These are phyloP conservation scores for Rhizodiscina lignyota DNA, from an alignment of 495 filamentous ascomycete genomes.

Conservation along the genomic window DNA sequence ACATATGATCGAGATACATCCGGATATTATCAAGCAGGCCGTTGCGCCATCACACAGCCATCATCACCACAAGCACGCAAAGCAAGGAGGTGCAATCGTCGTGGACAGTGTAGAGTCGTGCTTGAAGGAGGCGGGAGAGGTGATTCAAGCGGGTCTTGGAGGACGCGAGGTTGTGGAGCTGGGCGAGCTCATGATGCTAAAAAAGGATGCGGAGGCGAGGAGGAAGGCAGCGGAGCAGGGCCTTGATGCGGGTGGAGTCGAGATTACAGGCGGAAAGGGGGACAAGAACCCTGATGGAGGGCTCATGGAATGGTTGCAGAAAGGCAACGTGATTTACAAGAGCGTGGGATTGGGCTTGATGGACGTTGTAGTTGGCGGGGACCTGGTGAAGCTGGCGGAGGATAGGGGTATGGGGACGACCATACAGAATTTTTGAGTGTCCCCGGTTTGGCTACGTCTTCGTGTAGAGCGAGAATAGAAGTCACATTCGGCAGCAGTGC, in stretches of 20 bases:
- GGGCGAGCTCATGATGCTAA: slow-evolving; percentile 68
- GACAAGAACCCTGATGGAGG: slow-evolving; percentile 18
- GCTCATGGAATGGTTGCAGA: slow-evolving; percentile 52
- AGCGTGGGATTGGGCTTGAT: slow-evolving; percentile 66
- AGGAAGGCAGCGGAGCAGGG: slow-evolving; percentile 22
- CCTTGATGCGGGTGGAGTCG: slow-evolving; percentile 7
- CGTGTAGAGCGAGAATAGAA: too few species aligned
- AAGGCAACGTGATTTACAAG: slow-evolving; percentile 79
- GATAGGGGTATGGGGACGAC: slow-evolving; percentile 56
- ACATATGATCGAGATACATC: slow-evolving; percentile 74
- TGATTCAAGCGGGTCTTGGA: slow-evolving; percentile 59
- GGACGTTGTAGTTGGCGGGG: slow-evolving; percentile 61
- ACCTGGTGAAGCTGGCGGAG: slow-evolving; percentile 57
- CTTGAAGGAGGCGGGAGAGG: slow-evolving; percentile 73
- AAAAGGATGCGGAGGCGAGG: slow-evolving; percentile 20
- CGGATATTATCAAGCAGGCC: slow-evolving; percentile 54
- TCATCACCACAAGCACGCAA: slow-evolving; percentile 48
- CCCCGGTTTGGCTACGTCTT: too few species aligned
- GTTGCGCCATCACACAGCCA: slow-evolving; percentile 32
- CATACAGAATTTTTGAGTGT: slow-evolving; percentile 55
- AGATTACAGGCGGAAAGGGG: slow-evolving; percentile 5
- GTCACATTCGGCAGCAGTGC: too few species aligned
- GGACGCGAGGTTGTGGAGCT: slow-evolving; percentile 68
- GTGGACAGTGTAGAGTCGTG: slow-evolving; percentile 72
- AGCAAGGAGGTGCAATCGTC: slow-evolving; percentile 60